Percentiles rank a stretch among this genome's conserved stretches.
These are phyloP conservation scores for Alternaria novae-zelandiae DNA, from an alignment of 2,329 filamentous ascomycete genomes.

Conservation along the genomic window DNA sequence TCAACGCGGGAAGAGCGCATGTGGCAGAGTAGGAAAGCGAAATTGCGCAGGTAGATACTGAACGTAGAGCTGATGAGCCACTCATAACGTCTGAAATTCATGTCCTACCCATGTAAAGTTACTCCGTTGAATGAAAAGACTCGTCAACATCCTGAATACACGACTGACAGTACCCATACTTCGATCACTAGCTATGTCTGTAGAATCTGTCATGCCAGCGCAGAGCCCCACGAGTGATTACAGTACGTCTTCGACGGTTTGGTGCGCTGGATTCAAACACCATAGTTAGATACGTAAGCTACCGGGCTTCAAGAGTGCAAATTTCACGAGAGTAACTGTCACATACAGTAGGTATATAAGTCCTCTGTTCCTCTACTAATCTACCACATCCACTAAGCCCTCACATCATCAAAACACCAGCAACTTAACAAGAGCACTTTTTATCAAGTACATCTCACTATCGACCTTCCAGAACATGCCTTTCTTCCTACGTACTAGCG, in stretches of 20 bases:
- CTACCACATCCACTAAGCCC: background rate
- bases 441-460: background rate
- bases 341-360: background rate
- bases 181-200: background rate
- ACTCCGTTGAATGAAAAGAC: background rate
- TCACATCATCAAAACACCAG: background rate
- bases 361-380: too few species aligned
- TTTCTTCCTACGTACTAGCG: background rate
- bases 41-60: background rate
- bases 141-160: rapidly evolving
- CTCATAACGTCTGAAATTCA: background rate
- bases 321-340: background rate
- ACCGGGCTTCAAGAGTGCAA: background rate
- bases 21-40: background rate
- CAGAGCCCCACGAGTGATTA: background rate
- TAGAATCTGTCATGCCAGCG: background rate
- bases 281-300: background rate
- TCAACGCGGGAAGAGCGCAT: background rate
- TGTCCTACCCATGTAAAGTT: background rate
- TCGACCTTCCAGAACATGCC: background rate
- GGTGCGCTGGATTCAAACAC: background rate
- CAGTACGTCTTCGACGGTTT: background rate
- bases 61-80: background rate
- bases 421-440: background rate
- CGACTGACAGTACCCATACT: rapidly evolving